A percentile compares a stretch with the other conserved stretches of the same genome.
Evolutionary conservation across 2,329 filamentous ascomycete species (phyloP).

Genomic region (Bisporella sp.): DNA sequence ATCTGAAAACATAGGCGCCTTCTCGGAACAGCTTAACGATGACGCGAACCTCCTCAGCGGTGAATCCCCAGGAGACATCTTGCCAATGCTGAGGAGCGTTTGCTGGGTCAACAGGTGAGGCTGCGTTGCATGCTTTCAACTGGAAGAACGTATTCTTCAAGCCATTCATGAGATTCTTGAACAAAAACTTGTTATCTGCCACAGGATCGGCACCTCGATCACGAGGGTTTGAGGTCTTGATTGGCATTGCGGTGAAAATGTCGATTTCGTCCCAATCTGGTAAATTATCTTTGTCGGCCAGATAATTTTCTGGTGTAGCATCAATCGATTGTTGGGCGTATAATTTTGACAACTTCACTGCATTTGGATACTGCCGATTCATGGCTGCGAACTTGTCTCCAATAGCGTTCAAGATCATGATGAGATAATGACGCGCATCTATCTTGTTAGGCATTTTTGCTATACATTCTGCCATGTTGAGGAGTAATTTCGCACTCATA

Average conservation of each 20-base stretch:
- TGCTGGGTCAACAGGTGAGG: conserved; percentile 62
- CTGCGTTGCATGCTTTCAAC: conserved; percentile 80
- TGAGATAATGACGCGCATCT: conserved; percentile 89
- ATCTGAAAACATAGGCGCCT: conserved; percentile 91
- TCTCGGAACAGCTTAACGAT: conserved; percentile 97
- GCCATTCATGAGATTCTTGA: conserved; percentile 92
- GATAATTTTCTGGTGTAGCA: conserved; percentile 66
- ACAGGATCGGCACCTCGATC: conserved; percentile 88
- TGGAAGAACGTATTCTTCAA: conserved; percentile 97
- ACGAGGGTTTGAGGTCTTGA: conserved; percentile 87
- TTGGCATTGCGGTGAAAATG: conserved; percentile 92
- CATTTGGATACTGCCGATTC: conserved; percentile 93
- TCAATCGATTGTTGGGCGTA: conserved; percentile 61
- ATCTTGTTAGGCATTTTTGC: conserved; percentile 88
- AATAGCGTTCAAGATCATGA: conserved; percentile 96
- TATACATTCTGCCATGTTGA: conserved; percentile 98
- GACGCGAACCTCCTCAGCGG: conserved; percentile 92
- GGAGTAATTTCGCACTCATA: conserved; percentile 93
- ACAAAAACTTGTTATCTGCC: conserved; percentile 94
- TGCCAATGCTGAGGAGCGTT: conserved; percentile 87
- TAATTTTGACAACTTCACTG: conserved; percentile 81
- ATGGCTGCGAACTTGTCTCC: conserved; percentile 97
- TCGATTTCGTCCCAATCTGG: conserved; percentile 98
- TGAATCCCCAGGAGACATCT: conserved; percentile 93
- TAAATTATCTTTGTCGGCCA: conserved; percentile 71